Conservation (phyloP, 768 basidiomycete genomes). For the Phanerochaete carnosa region DNA sequence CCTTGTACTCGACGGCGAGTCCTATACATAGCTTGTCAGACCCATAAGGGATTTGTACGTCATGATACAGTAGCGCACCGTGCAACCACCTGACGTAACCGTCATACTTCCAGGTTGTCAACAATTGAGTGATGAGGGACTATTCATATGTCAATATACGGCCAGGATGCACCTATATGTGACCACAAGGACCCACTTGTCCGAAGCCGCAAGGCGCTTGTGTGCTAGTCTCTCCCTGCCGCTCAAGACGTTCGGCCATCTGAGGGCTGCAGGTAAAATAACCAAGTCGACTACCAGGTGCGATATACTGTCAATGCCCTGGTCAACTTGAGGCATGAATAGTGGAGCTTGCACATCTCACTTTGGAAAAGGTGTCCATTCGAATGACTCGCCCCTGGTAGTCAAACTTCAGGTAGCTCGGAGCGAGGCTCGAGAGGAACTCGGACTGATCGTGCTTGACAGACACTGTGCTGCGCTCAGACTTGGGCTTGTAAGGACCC, state of each 20-base stretch:
- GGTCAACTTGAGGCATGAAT: not conserved
- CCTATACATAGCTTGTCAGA: constrained; percentile 26
- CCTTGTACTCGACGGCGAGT: constrained; percentile 51
- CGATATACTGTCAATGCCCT: constrained; percentile 53
- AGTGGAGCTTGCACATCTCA: constrained; percentile 16
- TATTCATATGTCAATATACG: constrained; percentile 13
- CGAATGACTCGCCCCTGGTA: constrained; percentile 82
- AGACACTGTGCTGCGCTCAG: constrained; percentile 23
- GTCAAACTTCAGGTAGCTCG: constrained; percentile 68
- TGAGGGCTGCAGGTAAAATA: constrained; percentile 77
- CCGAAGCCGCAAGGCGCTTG: constrained; percentile 73
- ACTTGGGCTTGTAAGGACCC: constrained; percentile 48
- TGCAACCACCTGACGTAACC: constrained; percentile 80
- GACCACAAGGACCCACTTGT: constrained; percentile 39
- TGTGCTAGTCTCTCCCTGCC: constrained; percentile 64
- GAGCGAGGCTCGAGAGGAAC: constrained; percentile 55
- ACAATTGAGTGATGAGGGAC: constrained; percentile 56
- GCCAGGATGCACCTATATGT: not conserved
- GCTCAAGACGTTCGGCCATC: constrained; percentile 73
- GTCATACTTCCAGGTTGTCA: constrained; percentile 63
- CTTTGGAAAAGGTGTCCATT: constrained; percentile 79
- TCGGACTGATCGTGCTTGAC: constrained; percentile 36
- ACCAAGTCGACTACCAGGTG: constrained; percentile 74
- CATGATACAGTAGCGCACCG: constrained; percentile 33
- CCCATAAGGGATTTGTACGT: not conserved